These are phyloP conservation scores for Populus alba DNA, from an alignment of 345 rosid species.

Conservation along the genomic window DNA sequence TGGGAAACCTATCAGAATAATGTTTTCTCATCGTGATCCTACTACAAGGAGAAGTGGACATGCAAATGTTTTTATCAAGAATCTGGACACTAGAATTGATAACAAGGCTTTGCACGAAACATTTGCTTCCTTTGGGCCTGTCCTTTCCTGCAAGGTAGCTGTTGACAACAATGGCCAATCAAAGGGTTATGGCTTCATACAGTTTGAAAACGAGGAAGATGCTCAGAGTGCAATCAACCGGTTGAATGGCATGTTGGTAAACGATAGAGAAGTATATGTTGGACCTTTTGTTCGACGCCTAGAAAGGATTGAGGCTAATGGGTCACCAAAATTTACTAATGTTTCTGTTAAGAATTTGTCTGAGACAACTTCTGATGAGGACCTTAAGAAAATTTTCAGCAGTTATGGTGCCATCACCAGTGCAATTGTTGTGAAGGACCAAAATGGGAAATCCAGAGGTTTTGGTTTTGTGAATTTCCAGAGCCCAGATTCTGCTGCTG, in stretches of 20 bases:
- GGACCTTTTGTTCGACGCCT: constrained; percentile 54
- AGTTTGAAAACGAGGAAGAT: constrained; percentile 60
- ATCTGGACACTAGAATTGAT: constrained; percentile 53
- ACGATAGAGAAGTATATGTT: constrained; percentile 61
- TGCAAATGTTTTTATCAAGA: constrained; percentile 73
- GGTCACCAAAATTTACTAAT: constrained; percentile 49
- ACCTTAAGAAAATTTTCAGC: constrained; percentile 54
- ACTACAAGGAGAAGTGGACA: constrained; percentile 55
- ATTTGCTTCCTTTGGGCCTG: constrained; percentile 50
- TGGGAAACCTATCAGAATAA: constrained; percentile 64
- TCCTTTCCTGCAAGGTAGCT: constrained; percentile 69
- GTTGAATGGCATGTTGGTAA: constrained; percentile 64
- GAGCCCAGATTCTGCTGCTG: constrained; percentile 52
- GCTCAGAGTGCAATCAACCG: constrained; percentile 50
- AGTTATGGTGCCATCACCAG: constrained; percentile 55
- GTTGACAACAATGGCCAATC: constrained; percentile 45
- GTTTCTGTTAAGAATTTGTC: constrained; percentile 66
- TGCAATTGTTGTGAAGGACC: constrained; percentile 57
- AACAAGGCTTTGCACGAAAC: constrained; percentile 57
- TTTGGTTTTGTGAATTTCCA: constrained; percentile 75
- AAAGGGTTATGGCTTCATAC: constrained; percentile 65
- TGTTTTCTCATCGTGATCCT: constrained; percentile 75
- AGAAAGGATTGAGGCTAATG: constrained; percentile 38
- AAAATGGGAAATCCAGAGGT: constrained; percentile 58
- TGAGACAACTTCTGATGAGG: constrained; percentile 52